Conservation (phyloP, 441 rosid species). For the Aquilaria agallochum region DNA sequence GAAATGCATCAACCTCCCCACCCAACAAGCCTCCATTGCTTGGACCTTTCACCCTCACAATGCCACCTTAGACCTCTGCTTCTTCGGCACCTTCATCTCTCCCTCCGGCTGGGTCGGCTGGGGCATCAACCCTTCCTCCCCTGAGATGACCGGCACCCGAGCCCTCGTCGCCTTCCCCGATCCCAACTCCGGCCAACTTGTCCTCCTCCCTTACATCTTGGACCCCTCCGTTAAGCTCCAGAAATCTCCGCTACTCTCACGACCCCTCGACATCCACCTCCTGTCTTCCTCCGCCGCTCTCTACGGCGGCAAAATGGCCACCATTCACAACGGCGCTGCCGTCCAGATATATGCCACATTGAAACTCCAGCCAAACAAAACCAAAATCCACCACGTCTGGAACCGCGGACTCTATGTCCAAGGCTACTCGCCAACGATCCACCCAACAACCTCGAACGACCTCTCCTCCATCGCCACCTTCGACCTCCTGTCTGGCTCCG, state of each 20-base stretch:
- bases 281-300: conserved; percentile 75
- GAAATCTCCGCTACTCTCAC: conserved; percentile 71
- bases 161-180: conserved; percentile 84
- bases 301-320: conserved; percentile 81
- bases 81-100: conserved; percentile 84
- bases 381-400: conserved; percentile 80
- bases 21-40: conserved; percentile 91
- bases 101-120: conserved; percentile 97
- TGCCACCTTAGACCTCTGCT: conserved; percentile 72
- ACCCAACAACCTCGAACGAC: conserved; percentile 79
- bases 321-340: conserved; percentile 71
- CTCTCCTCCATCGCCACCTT: conserved; percentile 78
- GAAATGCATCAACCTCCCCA: conserved; percentile 74
- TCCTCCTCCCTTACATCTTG: conserved; percentile 69
- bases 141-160: conserved; percentile 82
- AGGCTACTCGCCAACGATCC: conserved; percentile 96
- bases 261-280: conserved; percentile 73
- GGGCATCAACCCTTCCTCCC: conserved; percentile 74
- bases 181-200: conserved; percentile 76
- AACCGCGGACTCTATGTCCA: conserved; percentile 96
- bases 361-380: conserved; percentile 55
- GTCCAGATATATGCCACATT: conserved; percentile 69
- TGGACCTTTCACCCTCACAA: conserved; percentile 88
- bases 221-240: conserved; percentile 88
- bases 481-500: conserved; percentile 59